phyloP scores from a whole-genome alignment of 176 grass and related monocot genomes.

The Luzula sylvatica region DNA sequence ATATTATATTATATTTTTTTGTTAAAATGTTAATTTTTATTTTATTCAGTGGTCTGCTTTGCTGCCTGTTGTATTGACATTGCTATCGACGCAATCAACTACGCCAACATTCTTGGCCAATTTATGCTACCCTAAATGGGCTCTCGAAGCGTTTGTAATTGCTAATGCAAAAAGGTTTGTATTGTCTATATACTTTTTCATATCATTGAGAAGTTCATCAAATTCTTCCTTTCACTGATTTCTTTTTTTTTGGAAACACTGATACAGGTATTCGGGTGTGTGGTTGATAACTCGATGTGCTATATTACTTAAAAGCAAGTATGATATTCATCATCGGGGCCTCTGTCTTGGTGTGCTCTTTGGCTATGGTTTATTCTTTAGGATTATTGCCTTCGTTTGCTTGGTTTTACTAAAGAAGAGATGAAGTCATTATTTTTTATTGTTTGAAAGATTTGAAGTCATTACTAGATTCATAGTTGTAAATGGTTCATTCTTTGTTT shows the following conservation, averaged over 20 bases:
- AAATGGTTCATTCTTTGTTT: conserved; percentile 19
- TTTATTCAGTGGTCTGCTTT: conserved; percentile 63
- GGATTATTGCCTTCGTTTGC: conserved; percentile 59
- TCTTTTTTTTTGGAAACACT: conserved; percentile 5
- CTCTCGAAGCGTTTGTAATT: conserved; percentile 71
- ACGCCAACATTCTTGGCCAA: conserved; percentile 35
- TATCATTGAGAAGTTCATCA: neutral
- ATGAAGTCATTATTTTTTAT: conserved; percentile 26
- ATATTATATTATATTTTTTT: too few species aligned
- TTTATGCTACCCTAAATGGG: conserved; percentile 78
- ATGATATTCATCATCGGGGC: conserved; percentile 52
- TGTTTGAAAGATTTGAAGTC: too few species aligned
- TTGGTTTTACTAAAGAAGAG: conserved; percentile 67
- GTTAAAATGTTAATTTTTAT: neutral
- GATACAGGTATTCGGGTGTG: conserved; percentile 76
- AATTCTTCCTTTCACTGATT: neutral
- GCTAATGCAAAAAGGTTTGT: conserved; percentile 52
- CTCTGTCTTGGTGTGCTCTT: conserved; percentile 64
- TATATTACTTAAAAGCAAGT: conserved; percentile 32
- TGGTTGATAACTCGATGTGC: conserved; percentile 90
- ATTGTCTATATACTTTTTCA: neutral
- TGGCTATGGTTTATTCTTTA: conserved; percentile 71
- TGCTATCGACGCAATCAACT: conserved; percentile 44
- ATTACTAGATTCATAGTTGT: neutral
- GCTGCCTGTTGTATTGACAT: conserved; percentile 61